Conservation (phyloP, 2,329 filamentous ascomycete genomes). For the Periconia sp. region DNA sequence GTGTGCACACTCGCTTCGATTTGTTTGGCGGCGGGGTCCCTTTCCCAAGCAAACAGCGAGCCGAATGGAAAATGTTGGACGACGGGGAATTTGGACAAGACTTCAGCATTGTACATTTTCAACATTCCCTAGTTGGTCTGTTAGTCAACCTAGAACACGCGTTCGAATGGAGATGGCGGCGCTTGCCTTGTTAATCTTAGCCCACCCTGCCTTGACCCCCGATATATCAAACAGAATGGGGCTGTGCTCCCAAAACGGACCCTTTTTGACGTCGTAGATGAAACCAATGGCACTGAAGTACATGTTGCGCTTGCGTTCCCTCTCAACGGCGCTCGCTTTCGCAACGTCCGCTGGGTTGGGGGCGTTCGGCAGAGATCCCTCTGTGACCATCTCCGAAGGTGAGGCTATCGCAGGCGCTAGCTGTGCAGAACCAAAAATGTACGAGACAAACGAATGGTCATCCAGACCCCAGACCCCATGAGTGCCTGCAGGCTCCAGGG, state of each 20-base stretch:
- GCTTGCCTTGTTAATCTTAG: constrained; percentile 78
- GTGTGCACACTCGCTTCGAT: constrained; percentile 39
- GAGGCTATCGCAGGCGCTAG: constrained; percentile 71
- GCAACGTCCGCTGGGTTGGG: constrained; percentile 71
- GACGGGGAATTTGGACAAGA: constrained; percentile 93
- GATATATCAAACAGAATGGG: constrained; percentile 94
- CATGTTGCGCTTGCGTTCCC: constrained; percentile 56
- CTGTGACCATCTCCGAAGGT: constrained; percentile 63
- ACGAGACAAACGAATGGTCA: constrained; percentile 91
- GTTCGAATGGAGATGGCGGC: neutral
- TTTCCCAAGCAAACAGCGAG: constrained; percentile 52
- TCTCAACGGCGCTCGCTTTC: constrained; percentile 44
- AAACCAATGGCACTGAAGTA: constrained; percentile 97
- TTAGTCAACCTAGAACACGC: constrained; percentile 12
- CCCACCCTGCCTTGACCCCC: constrained; percentile 86
- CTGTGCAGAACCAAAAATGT: constrained; percentile 94
- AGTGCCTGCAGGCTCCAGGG: constrained; percentile 89
- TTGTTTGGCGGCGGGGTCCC: constrained; percentile 43
- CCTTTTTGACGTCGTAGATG: constrained; percentile 95
- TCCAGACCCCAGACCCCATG: constrained; percentile 99
- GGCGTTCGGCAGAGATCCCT: constrained; percentile 70
- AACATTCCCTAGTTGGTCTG: constrained; percentile 74
- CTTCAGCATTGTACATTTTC: constrained; percentile 98
- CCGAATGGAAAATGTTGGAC: constrained; percentile 81
- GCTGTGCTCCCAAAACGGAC: constrained; percentile 93